Conservation (phyloP, 164 flowering plant genomes). For the Aristolochia californica region DNA sequence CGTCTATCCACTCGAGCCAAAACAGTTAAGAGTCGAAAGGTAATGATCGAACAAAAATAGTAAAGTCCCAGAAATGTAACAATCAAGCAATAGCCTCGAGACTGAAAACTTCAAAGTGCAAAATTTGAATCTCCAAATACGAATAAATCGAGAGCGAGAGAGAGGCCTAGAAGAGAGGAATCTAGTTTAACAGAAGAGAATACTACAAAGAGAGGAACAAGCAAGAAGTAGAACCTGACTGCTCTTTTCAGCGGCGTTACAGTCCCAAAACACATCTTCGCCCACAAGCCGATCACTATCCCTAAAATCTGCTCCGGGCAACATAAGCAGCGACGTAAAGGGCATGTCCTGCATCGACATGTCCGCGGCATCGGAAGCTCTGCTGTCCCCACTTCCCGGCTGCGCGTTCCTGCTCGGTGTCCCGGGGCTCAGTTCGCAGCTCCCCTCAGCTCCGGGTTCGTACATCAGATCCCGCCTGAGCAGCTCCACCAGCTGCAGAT, state of each 20-base stretch:
- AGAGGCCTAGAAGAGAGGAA: no score
- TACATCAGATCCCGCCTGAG: slow-evolving; percentile 21
- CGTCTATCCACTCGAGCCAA: no score
- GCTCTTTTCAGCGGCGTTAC: slow-evolving; percentile 21
- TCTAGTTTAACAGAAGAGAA: no score
- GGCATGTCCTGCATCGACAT: slow-evolving; percentile 14
- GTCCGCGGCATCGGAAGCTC: slow-evolving; percentile 7
- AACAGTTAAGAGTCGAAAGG: no score
- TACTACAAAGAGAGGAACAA: no score
- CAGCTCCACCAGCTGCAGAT: slow-evolving; percentile 59
- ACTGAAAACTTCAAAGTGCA: no score
- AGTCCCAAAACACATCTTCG: slow-evolving; percentile 31
- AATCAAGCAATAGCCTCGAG: no score
- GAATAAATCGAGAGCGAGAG: no score
- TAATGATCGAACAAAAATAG: no score
- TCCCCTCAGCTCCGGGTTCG: slow-evolving; percentile 10
- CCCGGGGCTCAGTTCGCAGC: slow-evolving; percentile 17
- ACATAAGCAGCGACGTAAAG: slow-evolving; percentile 42
- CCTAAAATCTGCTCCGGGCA: slow-evolving; percentile 21
- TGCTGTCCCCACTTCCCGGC: slow-evolving; percentile 4
- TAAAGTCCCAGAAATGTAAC: no score
- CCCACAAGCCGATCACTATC: slow-evolving; percentile 13
- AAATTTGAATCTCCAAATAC: no score
- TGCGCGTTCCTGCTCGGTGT: slow-evolving; percentile 16
- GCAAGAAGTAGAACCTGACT: slow-evolving; percentile 36